phyloP scores from a whole-genome alignment of 805 yeast species.

The Candida boleticola region DNA sequence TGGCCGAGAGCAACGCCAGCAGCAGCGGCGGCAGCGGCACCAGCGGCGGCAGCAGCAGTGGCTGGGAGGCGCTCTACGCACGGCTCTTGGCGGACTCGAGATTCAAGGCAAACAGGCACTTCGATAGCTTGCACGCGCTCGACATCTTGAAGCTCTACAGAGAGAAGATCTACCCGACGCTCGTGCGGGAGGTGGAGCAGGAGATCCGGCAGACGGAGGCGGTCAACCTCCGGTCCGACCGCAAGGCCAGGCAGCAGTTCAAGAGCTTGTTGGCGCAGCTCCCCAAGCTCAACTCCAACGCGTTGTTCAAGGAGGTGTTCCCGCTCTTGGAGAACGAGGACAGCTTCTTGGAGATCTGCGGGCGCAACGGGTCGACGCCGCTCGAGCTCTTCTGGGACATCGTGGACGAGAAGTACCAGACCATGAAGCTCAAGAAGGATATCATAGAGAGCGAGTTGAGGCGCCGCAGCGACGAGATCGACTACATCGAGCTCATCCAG shows the following conservation, averaged over 20 bases:
- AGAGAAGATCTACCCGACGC: conserved; percentile 28
- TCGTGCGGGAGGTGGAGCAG: conserved; percentile 17
- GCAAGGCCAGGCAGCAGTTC: conserved; percentile 65
- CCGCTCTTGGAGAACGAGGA: conserved; percentile 51
- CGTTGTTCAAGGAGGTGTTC: conserved; percentile 60
- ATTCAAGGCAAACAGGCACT: conserved; percentile 59
- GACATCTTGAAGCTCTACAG: conserved; percentile 61
- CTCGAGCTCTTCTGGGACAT: conserved; percentile 74
- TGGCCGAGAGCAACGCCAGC: conserved; percentile 12
- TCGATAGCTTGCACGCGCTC: conserved; percentile 47
- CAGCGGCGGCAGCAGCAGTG: neutral
- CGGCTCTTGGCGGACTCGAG: conserved; percentile 45
- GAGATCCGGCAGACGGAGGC: conserved; percentile 25
- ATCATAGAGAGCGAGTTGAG: conserved; percentile 47
- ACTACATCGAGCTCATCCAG: conserved; percentile 14
- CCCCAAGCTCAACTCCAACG: conserved; percentile 45
- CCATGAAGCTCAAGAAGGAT: conserved; percentile 57
- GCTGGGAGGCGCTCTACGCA: conserved; percentile 39
- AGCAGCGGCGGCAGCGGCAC: neutral
- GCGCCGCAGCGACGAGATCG: conserved; percentile 15
- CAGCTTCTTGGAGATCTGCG: conserved; percentile 60
- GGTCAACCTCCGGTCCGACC: conserved; percentile 52
- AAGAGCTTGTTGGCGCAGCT: conserved; percentile 43
- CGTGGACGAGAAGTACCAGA: conserved; percentile 58
- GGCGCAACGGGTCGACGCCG: conserved; percentile 76